Conservation (phyloP, 352 stramenopile species). For the Globisporangium rhizosaccharum region DNA sequence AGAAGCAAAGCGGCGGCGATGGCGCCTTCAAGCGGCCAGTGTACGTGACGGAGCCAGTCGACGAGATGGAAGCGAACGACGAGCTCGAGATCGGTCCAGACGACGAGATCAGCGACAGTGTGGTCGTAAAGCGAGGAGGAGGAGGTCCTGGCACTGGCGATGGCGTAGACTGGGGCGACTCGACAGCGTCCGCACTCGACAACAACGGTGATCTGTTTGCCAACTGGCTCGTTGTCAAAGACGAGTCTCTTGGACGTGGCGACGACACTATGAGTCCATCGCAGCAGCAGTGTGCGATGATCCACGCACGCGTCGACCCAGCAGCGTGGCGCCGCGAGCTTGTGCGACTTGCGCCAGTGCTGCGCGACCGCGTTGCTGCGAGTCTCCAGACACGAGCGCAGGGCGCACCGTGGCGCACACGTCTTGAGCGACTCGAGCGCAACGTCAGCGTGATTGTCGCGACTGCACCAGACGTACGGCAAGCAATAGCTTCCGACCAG, state of each 20-base stretch:
- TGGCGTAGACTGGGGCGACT: conserved; percentile 20
- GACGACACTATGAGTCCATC: not conserved
- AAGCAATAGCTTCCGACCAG: conserved; percentile 21
- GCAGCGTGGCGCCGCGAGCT: conserved; percentile 33
- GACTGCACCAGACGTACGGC: conserved; percentile 6
- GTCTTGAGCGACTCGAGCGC: conserved; percentile 21
- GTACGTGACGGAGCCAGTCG: conserved; percentile 38
- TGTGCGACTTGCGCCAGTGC: conserved; percentile 29
- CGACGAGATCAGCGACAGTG: conserved; percentile 4
- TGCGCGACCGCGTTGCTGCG: conserved; percentile 22
- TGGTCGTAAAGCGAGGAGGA: too few species aligned
- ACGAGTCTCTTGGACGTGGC: conserved; percentile 12
- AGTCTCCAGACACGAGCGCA: conserved; percentile 11
- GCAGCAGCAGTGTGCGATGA: conserved; percentile 25
- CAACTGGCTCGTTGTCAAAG: conserved; percentile 38
- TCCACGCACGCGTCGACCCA: conserved; percentile 33
- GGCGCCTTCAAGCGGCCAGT: conserved; percentile 9
- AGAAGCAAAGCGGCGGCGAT: conserved; percentile 6
- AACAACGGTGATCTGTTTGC: conserved; percentile 29
- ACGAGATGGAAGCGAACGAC: conserved; percentile 38
- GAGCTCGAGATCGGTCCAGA: conserved; percentile 32
- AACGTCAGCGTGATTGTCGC: conserved; percentile 19
- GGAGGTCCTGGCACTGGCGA: not conserved
- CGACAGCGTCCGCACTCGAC: conserved; percentile 23
- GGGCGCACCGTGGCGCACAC: conserved; percentile 24